Conservation (phyloP, 495 filamentous ascomycete species). For the Tirmania nivea region DNA sequence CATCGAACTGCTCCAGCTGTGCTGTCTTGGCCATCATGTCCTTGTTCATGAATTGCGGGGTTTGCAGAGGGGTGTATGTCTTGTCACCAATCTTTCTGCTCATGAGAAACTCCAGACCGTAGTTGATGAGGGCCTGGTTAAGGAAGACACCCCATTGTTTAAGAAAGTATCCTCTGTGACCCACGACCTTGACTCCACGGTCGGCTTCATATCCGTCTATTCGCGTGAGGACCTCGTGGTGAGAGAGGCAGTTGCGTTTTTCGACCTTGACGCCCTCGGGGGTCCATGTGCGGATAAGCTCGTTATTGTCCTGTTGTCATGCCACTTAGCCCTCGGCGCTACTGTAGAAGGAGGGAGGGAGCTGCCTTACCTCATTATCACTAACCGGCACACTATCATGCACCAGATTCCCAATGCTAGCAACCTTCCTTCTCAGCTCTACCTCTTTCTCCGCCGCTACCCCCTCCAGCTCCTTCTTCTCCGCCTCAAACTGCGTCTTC, state of each 20-base stretch:
- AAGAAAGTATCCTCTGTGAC: constrained; percentile 86
- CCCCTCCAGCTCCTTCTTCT: constrained; percentile 58
- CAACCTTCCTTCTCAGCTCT: constrained; percentile 51
- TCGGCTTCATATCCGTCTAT: constrained; percentile 88
- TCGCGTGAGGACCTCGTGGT: constrained; percentile 79
- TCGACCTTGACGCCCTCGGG: constrained; percentile 48
- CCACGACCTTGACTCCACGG: constrained; percentile 81
- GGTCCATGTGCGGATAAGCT: constrained; percentile 50
- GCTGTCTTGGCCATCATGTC: constrained; percentile 98
- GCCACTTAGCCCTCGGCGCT: neutral
- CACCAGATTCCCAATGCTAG: constrained; percentile 78
- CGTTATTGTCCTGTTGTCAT: constrained; percentile 49
- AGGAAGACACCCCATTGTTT: constrained; percentile 82
- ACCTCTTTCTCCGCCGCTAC: constrained; percentile 50
- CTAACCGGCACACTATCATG: constrained; percentile 80
- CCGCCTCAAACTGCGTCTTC: constrained; percentile 53
- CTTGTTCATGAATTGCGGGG: constrained; percentile 88
- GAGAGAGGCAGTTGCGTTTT: constrained; percentile 50
- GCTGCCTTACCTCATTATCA: constrained; percentile 46
- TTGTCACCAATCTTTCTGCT: constrained; percentile 20
- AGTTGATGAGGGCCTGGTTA: constrained; percentile 79
- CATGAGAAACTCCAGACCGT: constrained; percentile 72
- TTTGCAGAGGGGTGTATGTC: constrained; percentile 72
- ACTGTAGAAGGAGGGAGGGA: neutral
- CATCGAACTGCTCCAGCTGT: constrained; percentile 90